phyloP scores from a whole-genome alignment of 176 grass and related monocot genomes.

The Triticum timopheevii region DNA sequence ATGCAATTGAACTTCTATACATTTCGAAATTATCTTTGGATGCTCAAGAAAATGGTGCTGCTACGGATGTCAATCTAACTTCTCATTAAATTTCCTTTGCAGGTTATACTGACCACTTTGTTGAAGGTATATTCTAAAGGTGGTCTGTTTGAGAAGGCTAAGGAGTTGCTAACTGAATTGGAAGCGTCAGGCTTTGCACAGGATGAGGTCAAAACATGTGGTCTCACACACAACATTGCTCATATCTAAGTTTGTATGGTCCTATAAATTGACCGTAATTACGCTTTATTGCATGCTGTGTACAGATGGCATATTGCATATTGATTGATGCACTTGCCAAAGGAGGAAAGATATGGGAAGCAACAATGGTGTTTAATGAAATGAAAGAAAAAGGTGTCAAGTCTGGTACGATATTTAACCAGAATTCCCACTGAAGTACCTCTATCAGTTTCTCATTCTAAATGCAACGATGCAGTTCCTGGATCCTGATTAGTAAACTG shows the following conservation, averaged over 20 bases:
- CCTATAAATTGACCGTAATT: constrained; percentile 1
- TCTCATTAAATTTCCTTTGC: constrained; percentile 23
- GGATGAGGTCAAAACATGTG: constrained; percentile 70
- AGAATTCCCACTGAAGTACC: neutral
- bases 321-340: constrained; percentile 92
- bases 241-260: constrained; percentile 3
- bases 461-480: neutral
- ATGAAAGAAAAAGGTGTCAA: constrained; percentile 84
- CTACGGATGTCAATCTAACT: constrained; percentile 7
- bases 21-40: neutral
- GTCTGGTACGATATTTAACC: constrained; percentile 52
- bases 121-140: constrained; percentile 96
- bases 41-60: neutral
- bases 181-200: constrained; percentile 75
- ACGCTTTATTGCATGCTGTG: constrained; percentile 21
- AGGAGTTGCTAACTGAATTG: constrained; percentile 68
- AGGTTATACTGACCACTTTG: constrained; percentile 93
- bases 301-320: constrained; percentile 90
- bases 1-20: constrained; percentile 10
- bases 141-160: constrained; percentile 90
- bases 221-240: constrained; percentile 6
- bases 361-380: constrained; percentile 53
- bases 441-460: constrained; percentile 23
- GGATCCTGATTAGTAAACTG: neutral
- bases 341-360: constrained; percentile 72